phyloP scores from a whole-genome alignment of 768 basidiomycete genomes.

The Suillus weaverae region DNA sequence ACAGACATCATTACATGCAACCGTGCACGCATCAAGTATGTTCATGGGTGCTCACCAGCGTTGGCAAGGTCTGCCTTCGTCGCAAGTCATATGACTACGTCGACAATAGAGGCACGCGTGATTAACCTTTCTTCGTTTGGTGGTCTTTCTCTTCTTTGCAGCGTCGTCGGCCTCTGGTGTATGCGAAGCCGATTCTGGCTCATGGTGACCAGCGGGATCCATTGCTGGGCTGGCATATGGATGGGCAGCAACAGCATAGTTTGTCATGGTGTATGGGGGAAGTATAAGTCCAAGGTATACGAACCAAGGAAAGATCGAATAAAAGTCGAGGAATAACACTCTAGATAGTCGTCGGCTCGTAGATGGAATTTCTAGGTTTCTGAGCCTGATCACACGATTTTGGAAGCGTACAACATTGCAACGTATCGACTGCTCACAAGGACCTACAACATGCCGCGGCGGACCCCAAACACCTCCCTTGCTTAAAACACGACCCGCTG shows the following conservation, averaged over 20 bases:
- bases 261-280: conserved; percentile 21
- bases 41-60: conserved; percentile 67
- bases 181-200: conserved; percentile 20
- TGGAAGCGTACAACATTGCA: conserved; percentile 2
- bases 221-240: conserved; percentile 25
- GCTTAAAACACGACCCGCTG: not conserved
- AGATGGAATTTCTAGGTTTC: not conserved
- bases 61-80: conserved; percentile 87
- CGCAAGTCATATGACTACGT: conserved; percentile 91
- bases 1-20: conserved; percentile 14
- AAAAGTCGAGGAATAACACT: not conserved
- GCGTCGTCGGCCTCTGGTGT: conserved; percentile 30
- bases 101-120: conserved; percentile 94
- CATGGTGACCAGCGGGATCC: conserved; percentile 17
- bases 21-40: conserved; percentile 13
- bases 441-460: conserved; percentile 1
- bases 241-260: conserved; percentile 24
- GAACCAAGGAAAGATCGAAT: not conserved
- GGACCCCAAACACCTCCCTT: conserved; percentile 5
- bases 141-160: conserved; percentile 41
- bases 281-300: not conserved
- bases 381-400: conserved; percentile 8
- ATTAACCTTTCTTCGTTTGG: conserved; percentile 83
- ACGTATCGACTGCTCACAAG: conserved; percentile 6
- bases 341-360: not conserved